Evolutionary conservation across 1,139 yeast genomes (phyloP), one percentile per base, ranked within the genome.

Genomic region (Pichia sp.): DNA sequence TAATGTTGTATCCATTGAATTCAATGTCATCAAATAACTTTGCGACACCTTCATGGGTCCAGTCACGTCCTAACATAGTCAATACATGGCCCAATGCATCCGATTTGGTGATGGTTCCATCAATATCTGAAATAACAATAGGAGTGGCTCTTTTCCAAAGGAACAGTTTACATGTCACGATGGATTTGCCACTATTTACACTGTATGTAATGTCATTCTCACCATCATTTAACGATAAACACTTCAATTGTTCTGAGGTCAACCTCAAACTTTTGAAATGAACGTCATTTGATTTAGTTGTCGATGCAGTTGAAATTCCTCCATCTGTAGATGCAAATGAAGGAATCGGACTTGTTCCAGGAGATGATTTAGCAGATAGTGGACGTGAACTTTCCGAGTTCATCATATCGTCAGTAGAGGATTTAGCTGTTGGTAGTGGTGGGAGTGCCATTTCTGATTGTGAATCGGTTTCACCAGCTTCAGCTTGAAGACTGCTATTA

Each of bases 41-140:
- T 2, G 97, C 97, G 45, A 95, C 99, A 29, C 99, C 99, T 1
- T 85, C 81, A 68, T 95, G 99, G 0, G 99, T 95, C 99, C 99
- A 95, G 72, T 95, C 99, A 62, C 90, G 81, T 2, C 99, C 99
- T 50, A 95, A 76, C 81, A 93, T 84, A 40, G 95, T 92, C 69
- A 93, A 75, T 1, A 95, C 95, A 71, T 95, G 99, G 4, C 99
- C 99, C 64, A 95, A 75, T 0, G 99, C 99, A 73, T 95, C 99
- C 0, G 97, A 90, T 69, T 90, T 90, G 31, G 99, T 95, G 61
- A 95, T 95, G 1, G 99, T 95, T 16, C 99, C 99, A 70, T 95
- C 99, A 59, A 95, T 93, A 72, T 95, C 99, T 8, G 97, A 90
- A 44, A 93, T 93, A 4, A 95, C 99, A 52, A 93, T 87, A 1